Conservation (phyloP, 805 yeast species). For the Metschnikowia cerradonensis region DNA sequence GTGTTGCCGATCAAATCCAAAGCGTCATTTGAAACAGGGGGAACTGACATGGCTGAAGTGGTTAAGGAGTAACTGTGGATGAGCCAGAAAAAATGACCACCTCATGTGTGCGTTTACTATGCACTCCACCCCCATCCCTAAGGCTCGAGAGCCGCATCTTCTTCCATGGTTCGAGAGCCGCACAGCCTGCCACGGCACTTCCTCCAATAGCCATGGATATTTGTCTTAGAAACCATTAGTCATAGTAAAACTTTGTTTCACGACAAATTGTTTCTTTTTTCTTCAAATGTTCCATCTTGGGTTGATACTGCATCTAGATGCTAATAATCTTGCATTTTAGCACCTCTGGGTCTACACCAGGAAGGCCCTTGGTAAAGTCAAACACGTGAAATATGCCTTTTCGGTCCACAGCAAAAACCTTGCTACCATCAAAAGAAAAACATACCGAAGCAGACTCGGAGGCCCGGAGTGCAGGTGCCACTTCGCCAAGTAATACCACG, state of each 20-base stretch:
- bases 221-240: too few species aligned
- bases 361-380: slow-evolving; percentile 85
- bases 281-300: too few species aligned
- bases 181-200: not conserved
- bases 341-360: slow-evolving; percentile 60
- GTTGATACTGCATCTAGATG: slow-evolving; percentile 4
- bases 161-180: not conserved
- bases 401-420: slow-evolving; percentile 70
- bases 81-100: slow-evolving; percentile 1
- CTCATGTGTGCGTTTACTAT: not conserved
- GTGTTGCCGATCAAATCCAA: slow-evolving; percentile 83
- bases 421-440: slow-evolving; percentile 80
- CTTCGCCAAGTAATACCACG: slow-evolving; percentile 70
- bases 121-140: slow-evolving; percentile 1
- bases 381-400: slow-evolving; percentile 75
- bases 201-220: too few species aligned
- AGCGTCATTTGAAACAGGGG: slow-evolving; percentile 48
- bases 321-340: slow-evolving; percentile 60
- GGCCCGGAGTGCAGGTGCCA: slow-evolving; percentile 65
- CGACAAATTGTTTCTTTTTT: not conserved
- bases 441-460: slow-evolving; percentile 74
- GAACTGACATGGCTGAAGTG: slow-evolving; percentile 20
- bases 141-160: not conserved
- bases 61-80: not conserved
- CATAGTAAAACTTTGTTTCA: not conserved